These are phyloP conservation scores for Daldinia decipiens DNA, from an alignment of 495 filamentous ascomycete species.

Conservation along the genomic window DNA sequence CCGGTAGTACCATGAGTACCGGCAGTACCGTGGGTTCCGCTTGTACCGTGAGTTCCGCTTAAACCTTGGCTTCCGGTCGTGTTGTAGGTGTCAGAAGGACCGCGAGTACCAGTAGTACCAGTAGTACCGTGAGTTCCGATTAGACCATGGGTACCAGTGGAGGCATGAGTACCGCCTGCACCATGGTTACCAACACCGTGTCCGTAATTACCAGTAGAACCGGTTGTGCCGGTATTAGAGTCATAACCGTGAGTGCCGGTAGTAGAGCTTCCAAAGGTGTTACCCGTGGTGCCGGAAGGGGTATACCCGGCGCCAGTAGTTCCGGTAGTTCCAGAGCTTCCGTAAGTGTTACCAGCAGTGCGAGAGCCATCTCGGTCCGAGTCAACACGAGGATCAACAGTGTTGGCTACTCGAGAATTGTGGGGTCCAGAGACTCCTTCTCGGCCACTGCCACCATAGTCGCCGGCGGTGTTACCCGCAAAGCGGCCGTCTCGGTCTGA, in stretches of 20 bases:
- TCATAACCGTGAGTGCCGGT: slow-evolving; percentile 29
- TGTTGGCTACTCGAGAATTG: slow-evolving; percentile 53
- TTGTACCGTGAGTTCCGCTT: slow-evolving; percentile 46
- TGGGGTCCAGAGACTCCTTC: slow-evolving; percentile 44
- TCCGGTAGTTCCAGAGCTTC: slow-evolving; percentile 46
- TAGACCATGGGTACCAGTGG: slow-evolving; percentile 35
- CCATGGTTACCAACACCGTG: slow-evolving; percentile 20
- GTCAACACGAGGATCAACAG: slow-evolving; percentile 58
- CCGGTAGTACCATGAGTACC: slow-evolving; percentile 42
- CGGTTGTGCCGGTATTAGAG: slow-evolving; percentile 31
- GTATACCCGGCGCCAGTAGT: slow-evolving; percentile 21
- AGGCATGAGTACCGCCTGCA: slow-evolving; percentile 39
- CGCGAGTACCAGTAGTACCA: slow-evolving; percentile 42
- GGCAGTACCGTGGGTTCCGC: slow-evolving; percentile 37
- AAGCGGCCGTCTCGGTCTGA: slow-evolving; percentile 55
- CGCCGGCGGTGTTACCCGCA: slow-evolving; percentile 43
- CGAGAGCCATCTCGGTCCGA: slow-evolving; percentile 8
- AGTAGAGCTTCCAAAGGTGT: slow-evolving; percentile 7
- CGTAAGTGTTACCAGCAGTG: slow-evolving; percentile 1
- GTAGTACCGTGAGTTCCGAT: slow-evolving; percentile 30
- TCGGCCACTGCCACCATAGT: slow-evolving; percentile 36
- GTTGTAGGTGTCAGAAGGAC: slow-evolving; percentile 23
- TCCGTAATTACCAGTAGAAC: slow-evolving; percentile 3
- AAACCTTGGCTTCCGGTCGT: slow-evolving; percentile 2
- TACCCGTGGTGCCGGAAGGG: slow-evolving; percentile 18